Evolutionary conservation across 163 green algal genomes (phyloP), one percentile per base, ranked within the genome.

Genomic region (Scenedesmus sp.): DNA sequence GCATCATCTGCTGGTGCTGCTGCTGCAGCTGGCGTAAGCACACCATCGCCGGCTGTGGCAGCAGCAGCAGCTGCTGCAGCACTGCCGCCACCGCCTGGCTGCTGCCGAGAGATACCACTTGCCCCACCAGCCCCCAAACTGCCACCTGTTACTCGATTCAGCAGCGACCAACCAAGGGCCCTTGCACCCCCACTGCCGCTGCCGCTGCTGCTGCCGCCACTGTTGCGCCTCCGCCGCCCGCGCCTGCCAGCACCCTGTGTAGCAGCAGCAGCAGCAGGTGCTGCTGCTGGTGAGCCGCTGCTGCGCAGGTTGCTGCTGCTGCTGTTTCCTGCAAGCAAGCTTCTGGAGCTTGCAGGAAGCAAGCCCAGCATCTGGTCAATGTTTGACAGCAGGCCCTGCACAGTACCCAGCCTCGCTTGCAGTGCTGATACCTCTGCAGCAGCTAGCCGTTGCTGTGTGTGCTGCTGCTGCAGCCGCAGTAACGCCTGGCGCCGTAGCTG

Each of bases 311-410:
- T 60, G 34, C 77, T 60, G 34, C 34, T 84, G 77, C 77, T 60
- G 77, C 77, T 84, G 46, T 34, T 84, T 84, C 34, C 77, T 84
- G 77, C 77, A 57, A 56, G 77, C 12, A 8, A 34, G 77, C 77
- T 23, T 34, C 34, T 60, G 2, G 77, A 26, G 10, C 77, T 84
- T 60, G 77, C 77, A 60, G 77, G 87, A 62, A 91, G 73, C 73
- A 60, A 3, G 4, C n/a, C 52, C 23, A 91, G 55, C 87, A 91
- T 85, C 54, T 91, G 23, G 13, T 91, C 54, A 60, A 91, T 46
- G 4, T 5, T 59, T 23, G 9, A 9, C 23, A 85, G 55, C 23
- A 91, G 55, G 26, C 6, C 70, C 26, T 73, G 73, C 20, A 91
- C 23, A 2, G 56, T 85, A 15, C 20, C 60, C 12, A 91, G 15